These are phyloP conservation scores for Pythium vanterpoolii DNA, from an alignment of 352 stramenopile species.

Conservation along the genomic window DNA sequence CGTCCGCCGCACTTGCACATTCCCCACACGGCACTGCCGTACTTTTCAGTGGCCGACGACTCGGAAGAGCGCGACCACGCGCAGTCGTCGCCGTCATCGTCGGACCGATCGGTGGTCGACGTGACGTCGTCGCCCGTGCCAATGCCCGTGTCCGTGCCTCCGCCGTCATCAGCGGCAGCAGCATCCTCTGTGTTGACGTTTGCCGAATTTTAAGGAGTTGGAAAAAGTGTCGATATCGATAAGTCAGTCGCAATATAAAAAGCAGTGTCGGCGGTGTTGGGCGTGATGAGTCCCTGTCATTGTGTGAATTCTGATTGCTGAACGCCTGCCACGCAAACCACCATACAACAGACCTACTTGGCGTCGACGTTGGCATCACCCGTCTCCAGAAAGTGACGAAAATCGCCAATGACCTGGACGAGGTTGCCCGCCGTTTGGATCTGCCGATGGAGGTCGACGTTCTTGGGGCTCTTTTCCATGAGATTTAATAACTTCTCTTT, in stretches of 20 bases:
- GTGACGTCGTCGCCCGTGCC: conserved; percentile 23
- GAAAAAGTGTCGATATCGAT: conserved; percentile 1
- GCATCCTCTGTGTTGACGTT: conserved; percentile 26
- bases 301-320: not conserved
- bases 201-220: conserved; percentile 30
- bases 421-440: conserved; percentile 84
- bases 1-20: conserved; percentile 2
- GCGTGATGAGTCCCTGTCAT: no score
- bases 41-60: conserved; percentile 52
- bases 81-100: conserved; percentile 31
- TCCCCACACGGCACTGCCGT: conserved; percentile 31
- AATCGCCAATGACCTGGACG: conserved; percentile 79
- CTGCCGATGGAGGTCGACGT: conserved; percentile 81
- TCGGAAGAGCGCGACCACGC: conserved; percentile 26
- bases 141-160: not conserved
- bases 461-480: conserved; percentile 83
- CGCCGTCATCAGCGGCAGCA: not conserved
- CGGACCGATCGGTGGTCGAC: conserved; percentile 31
- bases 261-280: not conserved
- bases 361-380: conserved; percentile 17
- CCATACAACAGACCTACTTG: conserved; percentile 20
- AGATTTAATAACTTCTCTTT: conserved; percentile 83
- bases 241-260: not conserved
- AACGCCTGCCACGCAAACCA: not conserved
- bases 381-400: conserved; percentile 80